phyloP scores from a whole-genome alignment of 805 yeast species.

The Candida rishiriensis region DNA sequence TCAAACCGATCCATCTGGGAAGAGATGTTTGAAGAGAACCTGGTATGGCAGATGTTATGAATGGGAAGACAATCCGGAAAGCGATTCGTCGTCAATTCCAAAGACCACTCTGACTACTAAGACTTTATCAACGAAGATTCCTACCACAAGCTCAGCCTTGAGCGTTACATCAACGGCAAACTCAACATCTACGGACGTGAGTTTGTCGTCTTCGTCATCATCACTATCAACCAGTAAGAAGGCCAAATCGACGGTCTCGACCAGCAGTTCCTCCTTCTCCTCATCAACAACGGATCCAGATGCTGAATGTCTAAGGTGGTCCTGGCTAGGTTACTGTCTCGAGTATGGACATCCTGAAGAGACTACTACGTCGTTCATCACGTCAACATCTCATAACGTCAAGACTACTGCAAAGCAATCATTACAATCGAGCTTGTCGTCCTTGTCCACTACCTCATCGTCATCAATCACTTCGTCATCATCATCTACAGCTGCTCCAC shows the following conservation, averaged over 20 bases:
- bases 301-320: constrained; percentile 13
- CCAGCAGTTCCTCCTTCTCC: neutral
- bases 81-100: neutral
- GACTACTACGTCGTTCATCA: constrained; percentile 1
- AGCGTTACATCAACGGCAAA: neutral
- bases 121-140: neutral
- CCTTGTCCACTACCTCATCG: neutral
- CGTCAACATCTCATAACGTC: neutral
- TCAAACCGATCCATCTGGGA: constrained; percentile 29
- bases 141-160: too few relatives aligned
- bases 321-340: constrained; percentile 19
- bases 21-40: constrained; percentile 49
- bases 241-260: constrained; percentile 1
- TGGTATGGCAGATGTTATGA: constrained; percentile 58
- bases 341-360: constrained; percentile 12
- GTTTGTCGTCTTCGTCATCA: neutral
- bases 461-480: constrained; percentile 1
- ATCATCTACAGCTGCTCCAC: constrained; percentile 1
- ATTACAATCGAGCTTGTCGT: too few relatives aligned
- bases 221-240: neutral
- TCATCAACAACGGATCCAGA: neutral
- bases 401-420: too few relatives aligned
- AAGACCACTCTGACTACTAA: constrained; percentile 8
- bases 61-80: constrained; percentile 26
- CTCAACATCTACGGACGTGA: neutral